These are phyloP conservation scores for Harringtonia lauricola DNA, from an alignment of 2,329 filamentous ascomycete species.

Conservation along the genomic window DNA sequence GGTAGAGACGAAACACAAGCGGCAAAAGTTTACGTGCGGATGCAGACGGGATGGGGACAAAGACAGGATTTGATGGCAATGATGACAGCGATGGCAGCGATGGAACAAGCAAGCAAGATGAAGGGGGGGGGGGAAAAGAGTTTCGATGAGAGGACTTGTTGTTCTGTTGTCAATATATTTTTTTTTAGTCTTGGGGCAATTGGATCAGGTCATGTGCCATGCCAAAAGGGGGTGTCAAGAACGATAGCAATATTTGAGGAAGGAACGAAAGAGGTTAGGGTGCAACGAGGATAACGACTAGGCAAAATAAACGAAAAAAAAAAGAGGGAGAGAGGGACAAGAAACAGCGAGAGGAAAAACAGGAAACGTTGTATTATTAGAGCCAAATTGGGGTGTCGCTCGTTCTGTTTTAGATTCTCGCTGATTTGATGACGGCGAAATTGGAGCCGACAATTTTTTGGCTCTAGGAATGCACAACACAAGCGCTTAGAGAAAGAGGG, in stretches of 20 bases:
- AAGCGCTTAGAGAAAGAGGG: not conserved
- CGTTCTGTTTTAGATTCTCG: slow-evolving; percentile 2
- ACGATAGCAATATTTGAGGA: not conserved
- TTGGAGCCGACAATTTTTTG: slow-evolving; percentile 4
- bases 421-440: not conserved
- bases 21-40: too few species aligned
- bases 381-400: not conserved
- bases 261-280: not conserved
- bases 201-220: too few species aligned
- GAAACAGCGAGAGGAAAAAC: not conserved
- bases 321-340: not conserved
- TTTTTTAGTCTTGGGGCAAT: too few species aligned
- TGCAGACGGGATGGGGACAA: too few species aligned
- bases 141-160: too few species aligned
- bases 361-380: not conserved
- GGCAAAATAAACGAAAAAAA: not conserved
- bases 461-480: not conserved
- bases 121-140: not conserved
- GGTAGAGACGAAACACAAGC: too few species aligned
- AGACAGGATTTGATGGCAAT: too few species aligned
- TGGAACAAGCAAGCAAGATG: not conserved
- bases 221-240: not conserved
- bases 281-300: not conserved
- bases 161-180: not conserved
- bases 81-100: not conserved